Base-by-base conservation (phyloP, 1,284 basidiomycete species). In the Coniophora puteana region DNA sequence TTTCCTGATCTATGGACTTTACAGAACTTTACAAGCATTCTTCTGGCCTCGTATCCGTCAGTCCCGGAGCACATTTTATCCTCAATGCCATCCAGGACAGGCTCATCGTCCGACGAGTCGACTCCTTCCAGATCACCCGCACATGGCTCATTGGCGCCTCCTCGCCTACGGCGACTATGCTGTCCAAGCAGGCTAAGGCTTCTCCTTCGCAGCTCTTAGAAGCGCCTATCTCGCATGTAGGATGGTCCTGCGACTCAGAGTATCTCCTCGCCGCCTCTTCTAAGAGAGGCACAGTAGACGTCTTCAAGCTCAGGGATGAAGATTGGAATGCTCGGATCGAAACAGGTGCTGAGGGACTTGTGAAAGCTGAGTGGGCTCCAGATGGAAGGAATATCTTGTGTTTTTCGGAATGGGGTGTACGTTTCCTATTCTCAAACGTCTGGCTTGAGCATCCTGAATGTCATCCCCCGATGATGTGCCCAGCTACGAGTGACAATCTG, bases 321-420 rank as follows among this genome's bases (percentile, higher is more conserved):
- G 65, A 73, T 17, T 89, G 88, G 79, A 73, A 62, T 48, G 86
- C 78, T 16, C 72, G 72, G 43, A 83, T 84, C 50, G 83, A 88
- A 51, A 72, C 81, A 4, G 89, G 90, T 8, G 72, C 80, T n/a
- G 91, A 93, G 67, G 90, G 90, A 10, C 74, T 93, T 28, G 72
- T 79, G 12, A 84, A 79, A 53, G 87, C 82, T 12, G 88, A 92
- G 56, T 94, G 90, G 90, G 86, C 85, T 0, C 85, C 83, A 3
- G 84, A 88, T 51, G 88, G 86, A 7, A 71, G 88, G 30, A 79
- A 79, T 13, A 69, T 93, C 3, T 62, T 93, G n/a, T 91, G 87
- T 50, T 93, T 90, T 62, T 89, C 88, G 4, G 87, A 92, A 50
- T 88, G 87, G 80, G 85, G 83, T 49, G 91, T 93, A 63, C 68